A percentile compares a stretch with the other conserved stretches of the same genome.
phyloP scores from a whole-genome alignment of 2,329 filamentous ascomycete genomes.

The Sclerotinia nivalis region DNA sequence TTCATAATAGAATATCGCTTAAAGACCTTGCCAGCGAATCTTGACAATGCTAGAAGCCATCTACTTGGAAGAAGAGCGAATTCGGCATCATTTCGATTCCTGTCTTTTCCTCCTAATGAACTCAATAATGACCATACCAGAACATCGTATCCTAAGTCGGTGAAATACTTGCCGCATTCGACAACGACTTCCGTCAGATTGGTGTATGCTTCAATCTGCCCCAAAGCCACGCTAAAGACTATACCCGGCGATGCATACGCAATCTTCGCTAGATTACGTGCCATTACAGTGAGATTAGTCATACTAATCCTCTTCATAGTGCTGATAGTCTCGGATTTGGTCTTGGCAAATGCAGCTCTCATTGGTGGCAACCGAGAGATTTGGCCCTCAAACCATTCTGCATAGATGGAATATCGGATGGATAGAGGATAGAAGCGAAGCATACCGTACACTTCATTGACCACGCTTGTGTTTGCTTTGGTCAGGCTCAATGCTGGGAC shows the following conservation, averaged over 20 bases:
- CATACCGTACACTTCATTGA: slow-evolving; percentile 84
- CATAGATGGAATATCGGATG: slow-evolving; percentile 83
- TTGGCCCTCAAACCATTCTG: slow-evolving; percentile 85
- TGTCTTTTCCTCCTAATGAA: slow-evolving; percentile 62
- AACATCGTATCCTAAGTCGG: slow-evolving; percentile 87
- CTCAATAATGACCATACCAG: slow-evolving; percentile 90
- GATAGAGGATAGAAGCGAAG: slow-evolving; percentile 75
- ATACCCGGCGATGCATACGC: slow-evolving; percentile 87
- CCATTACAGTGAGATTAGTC: slow-evolving; percentile 83
- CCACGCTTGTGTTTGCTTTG: slow-evolving; percentile 77
- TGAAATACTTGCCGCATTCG: slow-evolving; percentile 92
- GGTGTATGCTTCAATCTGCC: slow-evolving; percentile 89
- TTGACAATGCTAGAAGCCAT: slow-evolving; percentile 87
- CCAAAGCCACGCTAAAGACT: slow-evolving; percentile 85
- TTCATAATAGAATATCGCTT: slow-evolving; percentile 83
- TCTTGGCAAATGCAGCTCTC: slow-evolving; percentile 73
- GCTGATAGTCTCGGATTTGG: slow-evolving; percentile 76
- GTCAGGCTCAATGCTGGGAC: slow-evolving; percentile 86
- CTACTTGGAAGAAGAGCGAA: slow-evolving; percentile 76
- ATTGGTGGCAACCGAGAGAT: slow-evolving; percentile 77
- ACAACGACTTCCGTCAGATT: slow-evolving; percentile 95
- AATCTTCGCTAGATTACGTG: slow-evolving; percentile 86
- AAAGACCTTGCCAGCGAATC: slow-evolving; percentile 90
- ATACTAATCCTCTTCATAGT: slow-evolving; percentile 88
- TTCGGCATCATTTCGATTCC: slow-evolving; percentile 62